These are phyloP conservation scores for Bondarzewia mesenterica DNA, from an alignment of 1,284 basidiomycete species.

Conservation along the genomic window DNA sequence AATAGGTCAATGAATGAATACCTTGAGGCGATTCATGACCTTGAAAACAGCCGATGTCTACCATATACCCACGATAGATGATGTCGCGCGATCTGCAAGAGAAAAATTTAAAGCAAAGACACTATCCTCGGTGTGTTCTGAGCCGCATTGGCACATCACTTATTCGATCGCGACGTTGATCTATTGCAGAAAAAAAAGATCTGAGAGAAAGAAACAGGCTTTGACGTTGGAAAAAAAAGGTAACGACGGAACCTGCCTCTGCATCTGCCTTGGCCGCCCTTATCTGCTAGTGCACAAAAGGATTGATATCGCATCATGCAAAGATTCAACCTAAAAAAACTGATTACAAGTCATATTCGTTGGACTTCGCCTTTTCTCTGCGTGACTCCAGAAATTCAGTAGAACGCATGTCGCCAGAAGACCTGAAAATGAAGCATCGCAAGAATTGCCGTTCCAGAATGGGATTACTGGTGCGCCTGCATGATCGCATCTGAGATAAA, in stretches of 20 bases:
- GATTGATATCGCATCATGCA: conserved; percentile 4
- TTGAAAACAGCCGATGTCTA: background rate
- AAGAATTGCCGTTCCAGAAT: background rate
- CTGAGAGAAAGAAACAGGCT: conserved; percentile 16
- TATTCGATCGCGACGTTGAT: conserved; percentile 10
- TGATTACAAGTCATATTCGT: conserved; percentile 7
- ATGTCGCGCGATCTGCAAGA: background rate
- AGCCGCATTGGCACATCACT: background rate
- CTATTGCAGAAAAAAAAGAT: conserved; percentile 18
- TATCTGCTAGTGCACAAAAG: conserved; percentile 12
- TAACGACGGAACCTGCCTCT: conserved; percentile 25
- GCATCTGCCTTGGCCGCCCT: conserved; percentile 9
- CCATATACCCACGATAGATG: background rate
- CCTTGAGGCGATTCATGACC: too few species aligned
- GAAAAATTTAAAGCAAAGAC: background rate
- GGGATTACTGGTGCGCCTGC: conserved; percentile 73
- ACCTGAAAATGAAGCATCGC: conserved; percentile 6
- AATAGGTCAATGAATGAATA: background rate
- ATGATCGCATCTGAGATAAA: conserved; percentile 91
- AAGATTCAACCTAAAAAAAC: conserved; percentile 12
- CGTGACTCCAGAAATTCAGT: conserved; percentile 12
- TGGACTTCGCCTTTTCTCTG: conserved; percentile 8
- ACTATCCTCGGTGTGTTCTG: background rate
- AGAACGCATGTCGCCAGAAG: conserved; percentile 7
- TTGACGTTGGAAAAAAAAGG: conserved; percentile 12